A percentile compares a stretch with the other conserved stretches of the same genome.
Conservation (phyloP, 306 rosid species). For the Malus asiatica region DNA sequence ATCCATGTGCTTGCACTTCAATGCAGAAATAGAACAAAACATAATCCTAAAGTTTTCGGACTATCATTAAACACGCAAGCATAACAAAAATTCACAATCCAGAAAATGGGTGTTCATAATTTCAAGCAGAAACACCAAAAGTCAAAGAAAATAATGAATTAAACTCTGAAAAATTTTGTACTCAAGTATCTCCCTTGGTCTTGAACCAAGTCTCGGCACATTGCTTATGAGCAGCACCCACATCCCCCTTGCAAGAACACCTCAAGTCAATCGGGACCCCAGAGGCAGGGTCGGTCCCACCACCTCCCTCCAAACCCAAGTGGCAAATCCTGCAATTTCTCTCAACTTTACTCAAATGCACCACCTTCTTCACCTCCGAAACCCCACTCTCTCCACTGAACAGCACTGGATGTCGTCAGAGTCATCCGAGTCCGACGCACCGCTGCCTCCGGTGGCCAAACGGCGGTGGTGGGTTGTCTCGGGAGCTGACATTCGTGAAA, state of each 20-base stretch:
- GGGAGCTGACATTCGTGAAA: constrained; percentile 13
- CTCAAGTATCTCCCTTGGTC: constrained; percentile 46
- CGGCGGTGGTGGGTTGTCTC: background rate
- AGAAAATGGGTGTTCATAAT: too few relatives aligned
- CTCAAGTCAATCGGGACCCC: constrained; percentile 31
- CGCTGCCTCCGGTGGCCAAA: background rate
- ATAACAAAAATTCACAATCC: too few relatives aligned
- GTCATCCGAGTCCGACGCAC: constrained; percentile 10
- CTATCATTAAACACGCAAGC: too few relatives aligned
- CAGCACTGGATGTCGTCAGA: constrained; percentile 23
- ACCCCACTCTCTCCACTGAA: constrained; percentile 25
- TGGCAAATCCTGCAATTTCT: too few relatives aligned
- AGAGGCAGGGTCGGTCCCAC: background rate
- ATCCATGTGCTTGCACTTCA: background rate
- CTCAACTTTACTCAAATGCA: too few relatives aligned
- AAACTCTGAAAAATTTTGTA: background rate
- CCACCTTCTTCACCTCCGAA: constrained; percentile 26
- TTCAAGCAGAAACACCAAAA: too few relatives aligned
- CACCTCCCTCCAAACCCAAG: too few relatives aligned
- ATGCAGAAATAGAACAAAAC: background rate
- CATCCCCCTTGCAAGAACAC: constrained; percentile 38
- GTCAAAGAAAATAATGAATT: too few relatives aligned
- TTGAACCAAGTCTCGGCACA: constrained; percentile 48
- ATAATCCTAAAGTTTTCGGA: too few relatives aligned
- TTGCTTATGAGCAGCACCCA: constrained; percentile 42